Conservation (phyloP, 306 rosid genomes). For the Quercus alba region DNA sequence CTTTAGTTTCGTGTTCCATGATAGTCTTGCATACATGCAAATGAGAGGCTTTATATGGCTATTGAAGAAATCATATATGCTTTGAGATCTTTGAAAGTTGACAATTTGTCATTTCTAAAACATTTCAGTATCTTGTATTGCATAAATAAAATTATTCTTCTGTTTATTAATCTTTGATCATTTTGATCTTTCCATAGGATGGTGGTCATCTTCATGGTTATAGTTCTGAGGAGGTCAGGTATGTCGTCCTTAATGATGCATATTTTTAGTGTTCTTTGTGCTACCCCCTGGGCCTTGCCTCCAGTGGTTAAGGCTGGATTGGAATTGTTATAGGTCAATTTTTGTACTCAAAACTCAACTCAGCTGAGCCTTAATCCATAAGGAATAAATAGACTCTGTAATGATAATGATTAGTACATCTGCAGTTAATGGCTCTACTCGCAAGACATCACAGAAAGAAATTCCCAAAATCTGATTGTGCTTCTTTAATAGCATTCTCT, state of each 20-base stretch:
- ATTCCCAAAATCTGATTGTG: constrained; percentile 28
- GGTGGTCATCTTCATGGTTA: constrained; percentile 27
- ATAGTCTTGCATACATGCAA: background rate
- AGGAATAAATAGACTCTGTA: background rate
- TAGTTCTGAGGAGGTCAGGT: constrained; percentile 35
- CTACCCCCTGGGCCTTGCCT: background rate
- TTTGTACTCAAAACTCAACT: background rate
- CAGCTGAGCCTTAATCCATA: background rate
- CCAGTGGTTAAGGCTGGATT: background rate
- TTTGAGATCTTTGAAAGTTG: background rate
- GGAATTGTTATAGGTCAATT: background rate
- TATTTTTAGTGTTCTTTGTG: background rate
- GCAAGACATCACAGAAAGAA: constrained; percentile 34
- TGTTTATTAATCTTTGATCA: background rate
- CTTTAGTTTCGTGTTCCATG: background rate
- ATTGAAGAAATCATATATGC: background rate
- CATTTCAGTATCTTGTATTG: background rate
- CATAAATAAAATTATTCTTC: background rate
- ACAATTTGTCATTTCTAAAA: background rate
- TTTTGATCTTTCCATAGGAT: constrained; percentile 14
- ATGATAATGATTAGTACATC: constrained; percentile 1
- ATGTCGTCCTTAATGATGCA: constrained; percentile 4
- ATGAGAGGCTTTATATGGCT: background rate
- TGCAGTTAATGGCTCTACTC: constrained; percentile 38
- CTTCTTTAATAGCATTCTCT: constrained; percentile 16